Base-by-base conservation (phyloP, 108 stramenopile genomes). In the Skeletonema tropicum region DNA sequence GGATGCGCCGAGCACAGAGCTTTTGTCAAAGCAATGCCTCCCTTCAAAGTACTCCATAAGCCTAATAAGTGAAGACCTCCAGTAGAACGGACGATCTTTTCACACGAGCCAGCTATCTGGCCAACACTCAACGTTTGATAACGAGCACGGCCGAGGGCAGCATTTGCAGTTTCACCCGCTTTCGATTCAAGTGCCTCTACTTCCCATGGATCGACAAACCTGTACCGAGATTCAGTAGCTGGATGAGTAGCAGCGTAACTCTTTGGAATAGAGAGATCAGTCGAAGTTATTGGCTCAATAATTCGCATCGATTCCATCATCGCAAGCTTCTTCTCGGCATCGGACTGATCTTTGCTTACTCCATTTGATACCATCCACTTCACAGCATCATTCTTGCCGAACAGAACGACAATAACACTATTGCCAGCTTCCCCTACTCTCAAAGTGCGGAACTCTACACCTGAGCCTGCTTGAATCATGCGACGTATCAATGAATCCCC, bases 131-230 rank as follows among this genome's bases (percentile, higher is more conserved):
- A 89, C 25, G 86, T 68, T 31, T 85, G 76, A 41, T 92, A 90
- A 9, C 64, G 74, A 17, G 88, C 76, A 13, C 95, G 73, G 9
- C 95, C 95, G 11, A 96, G 72, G 14, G 89, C 77, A 17, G 92
- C 95, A 48, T 86, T 83, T 17, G 68, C 73, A 19, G 89, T 89
- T 72, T 93, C 94, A 6, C 83, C 94, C 19, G 90, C 91, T 57
- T 88, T 78, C 49, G 80, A 89, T 41, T 87, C 84, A 13, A 96
- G 76, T 31, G 88, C 89, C 74, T 93, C 92, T 1, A 96, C 95
- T 73, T 93, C 92, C 92, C 92, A 96, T 29, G 95, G 95, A 78
- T 96, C 95, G 17, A 96, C 89, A 72, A 96, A 82, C 6, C 95
- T 82, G 76, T 96, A 96, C 0, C 90, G 78, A 60, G 87, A 79